Evolutionary conservation across 2,329 filamentous ascomycete genomes (phyloP), one percentile per base, ranked within the genome.

Genomic region (Anthostomella pinea): DNA sequence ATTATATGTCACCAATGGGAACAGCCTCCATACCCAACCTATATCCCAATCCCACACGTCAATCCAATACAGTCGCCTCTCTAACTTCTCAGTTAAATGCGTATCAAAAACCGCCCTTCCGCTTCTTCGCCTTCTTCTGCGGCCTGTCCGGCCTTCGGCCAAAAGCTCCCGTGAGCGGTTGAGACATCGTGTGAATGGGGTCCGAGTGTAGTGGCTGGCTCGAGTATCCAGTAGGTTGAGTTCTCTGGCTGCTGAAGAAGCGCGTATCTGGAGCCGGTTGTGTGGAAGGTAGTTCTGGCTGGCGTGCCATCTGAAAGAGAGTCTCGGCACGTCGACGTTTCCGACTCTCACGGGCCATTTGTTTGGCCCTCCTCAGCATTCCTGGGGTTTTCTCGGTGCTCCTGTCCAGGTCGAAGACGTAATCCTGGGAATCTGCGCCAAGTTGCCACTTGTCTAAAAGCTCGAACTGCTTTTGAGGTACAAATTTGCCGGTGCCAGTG

Each of bases 281-380:
- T 1, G 56, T 56, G 2, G 54, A 45, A 6, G 56, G 52, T 22
- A 53, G 42, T 31, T 57, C 49, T 11, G 47, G 40, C 33, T 56
- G 50, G 18, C 39, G 46, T 3, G 45, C 49, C 14, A 52, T 27
- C 26, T 54, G 47, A 9, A 54, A 44, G n/a, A 61, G 48, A 9
- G 51, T 51, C 38, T 56, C 54, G 4, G 52, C 43, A 13, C 57
- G 53, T 21, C 57, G 51, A 24, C 57, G 53, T 41, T 60, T 61
- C 14, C 54, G 54, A 19, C 38, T 48, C 33, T 54, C 43, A 6
- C 50, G 49, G 5, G 53, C 57, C 13, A 53, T 26, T 22, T 52
- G 44, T 33, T 52, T 58, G 14, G 40, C 54, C 28, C 41, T 49
- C 34, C 41, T 49, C 22, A 43, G 29, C 48, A 51, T 54, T 6